Conservation (phyloP, 2,329 filamentous ascomycete genomes). For the Ceratocystis destructans region DNA sequence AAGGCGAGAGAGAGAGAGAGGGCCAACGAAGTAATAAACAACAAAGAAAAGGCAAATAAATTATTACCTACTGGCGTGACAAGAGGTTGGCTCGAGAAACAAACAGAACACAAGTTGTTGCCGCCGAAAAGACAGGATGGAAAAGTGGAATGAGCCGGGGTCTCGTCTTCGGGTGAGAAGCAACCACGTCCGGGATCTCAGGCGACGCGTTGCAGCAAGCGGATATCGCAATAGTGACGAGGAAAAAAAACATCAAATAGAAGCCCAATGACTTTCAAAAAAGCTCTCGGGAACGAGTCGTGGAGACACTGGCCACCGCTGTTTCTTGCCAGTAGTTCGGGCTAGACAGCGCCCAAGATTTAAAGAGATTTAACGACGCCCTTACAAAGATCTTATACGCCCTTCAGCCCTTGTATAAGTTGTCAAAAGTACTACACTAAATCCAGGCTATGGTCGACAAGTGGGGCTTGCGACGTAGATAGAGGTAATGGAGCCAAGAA, state of each 20-base stretch:
- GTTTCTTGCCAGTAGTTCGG: not conserved
- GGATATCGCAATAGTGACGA: not conserved
- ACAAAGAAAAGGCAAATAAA: not conserved
- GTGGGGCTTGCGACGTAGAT: not conserved
- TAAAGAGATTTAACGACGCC: not conserved
- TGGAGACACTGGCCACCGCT: too few relatives aligned
- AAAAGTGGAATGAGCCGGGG: not conserved
- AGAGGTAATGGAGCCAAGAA: not conserved
- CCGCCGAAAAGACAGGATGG: not conserved
- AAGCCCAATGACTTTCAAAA: not conserved
- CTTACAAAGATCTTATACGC: not conserved
- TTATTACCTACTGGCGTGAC: not conserved
- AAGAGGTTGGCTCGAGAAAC: not conserved
- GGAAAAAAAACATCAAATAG: not conserved
- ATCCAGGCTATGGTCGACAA: not conserved
- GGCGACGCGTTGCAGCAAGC: not conserved
- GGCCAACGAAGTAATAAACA: not conserved
- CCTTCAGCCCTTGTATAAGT: slow-evolving; percentile 1
- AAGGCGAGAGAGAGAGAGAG: not conserved
- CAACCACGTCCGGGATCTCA: not conserved
- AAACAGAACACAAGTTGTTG: not conserved
- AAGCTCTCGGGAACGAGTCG: not conserved
- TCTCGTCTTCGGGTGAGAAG: not conserved
- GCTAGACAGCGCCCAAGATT: not conserved
- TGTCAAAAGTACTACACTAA: slow-evolving; percentile 4